Evolutionary conservation across 345 rosid species (phyloP).

Genomic region (Acer yangbiense): DNA sequence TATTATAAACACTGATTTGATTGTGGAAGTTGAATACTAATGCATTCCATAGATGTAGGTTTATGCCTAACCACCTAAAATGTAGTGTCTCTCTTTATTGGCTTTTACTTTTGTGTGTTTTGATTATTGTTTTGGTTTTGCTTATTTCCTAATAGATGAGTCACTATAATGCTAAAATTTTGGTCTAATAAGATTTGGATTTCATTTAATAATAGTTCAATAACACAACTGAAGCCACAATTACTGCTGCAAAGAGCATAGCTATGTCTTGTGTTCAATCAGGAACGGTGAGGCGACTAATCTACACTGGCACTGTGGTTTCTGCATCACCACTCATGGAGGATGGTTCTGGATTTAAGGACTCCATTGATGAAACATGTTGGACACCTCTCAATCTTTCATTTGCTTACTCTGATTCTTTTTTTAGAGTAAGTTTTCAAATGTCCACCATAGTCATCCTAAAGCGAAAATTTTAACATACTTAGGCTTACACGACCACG

Average conservation of each 20-base stretch:
- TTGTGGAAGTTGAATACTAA: too few species aligned
- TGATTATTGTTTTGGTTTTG: too few species aligned
- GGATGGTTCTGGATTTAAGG: conserved; percentile 26
- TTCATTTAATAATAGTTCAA: conserved; percentile 12
- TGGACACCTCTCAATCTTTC: conserved; percentile 36
- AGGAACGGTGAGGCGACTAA: conserved; percentile 27
- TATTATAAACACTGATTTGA: too few species aligned
- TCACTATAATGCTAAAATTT: neutral
- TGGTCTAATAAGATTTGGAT: neutral
- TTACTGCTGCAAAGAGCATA: conserved; percentile 27
- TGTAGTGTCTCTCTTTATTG: too few species aligned
- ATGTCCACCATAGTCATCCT: too few species aligned
- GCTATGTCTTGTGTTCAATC: conserved; percentile 27
- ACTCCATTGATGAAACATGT: conserved; percentile 40
- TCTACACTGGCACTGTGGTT: conserved; percentile 33
- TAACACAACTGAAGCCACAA: conserved; percentile 18
- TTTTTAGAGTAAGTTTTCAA: neutral
- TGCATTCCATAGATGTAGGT: too few species aligned
- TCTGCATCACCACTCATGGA: conserved; percentile 33
- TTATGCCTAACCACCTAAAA: too few species aligned
- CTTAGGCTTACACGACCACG: neutral
- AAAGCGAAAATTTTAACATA: too few species aligned
- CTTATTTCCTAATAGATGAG: neutral
- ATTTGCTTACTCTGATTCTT: neutral
- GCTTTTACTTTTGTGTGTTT: too few species aligned